These are phyloP conservation scores for Sporisorium graminicola DNA, from an alignment of 1,284 basidiomycete genomes.

Conservation along the genomic window DNA sequence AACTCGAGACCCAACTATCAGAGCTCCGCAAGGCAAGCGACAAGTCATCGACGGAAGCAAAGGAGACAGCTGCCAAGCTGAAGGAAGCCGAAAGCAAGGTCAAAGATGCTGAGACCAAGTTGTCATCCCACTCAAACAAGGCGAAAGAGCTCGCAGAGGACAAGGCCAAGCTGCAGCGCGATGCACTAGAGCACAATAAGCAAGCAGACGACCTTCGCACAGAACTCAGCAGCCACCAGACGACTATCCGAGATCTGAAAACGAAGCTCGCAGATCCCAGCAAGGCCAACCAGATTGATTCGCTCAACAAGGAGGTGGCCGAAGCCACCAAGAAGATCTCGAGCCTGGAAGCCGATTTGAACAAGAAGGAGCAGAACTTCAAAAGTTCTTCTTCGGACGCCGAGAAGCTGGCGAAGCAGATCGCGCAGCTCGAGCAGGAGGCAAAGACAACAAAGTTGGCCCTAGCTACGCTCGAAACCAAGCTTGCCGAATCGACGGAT, in stretches of 20 bases:
- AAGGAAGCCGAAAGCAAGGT: conserved; percentile 20
- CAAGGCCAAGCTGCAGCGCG: conserved; percentile 21
- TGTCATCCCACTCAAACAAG: neutral
- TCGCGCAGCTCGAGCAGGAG: conserved; percentile 27
- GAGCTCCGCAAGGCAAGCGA: conserved; percentile 19
- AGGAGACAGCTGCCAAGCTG: conserved; percentile 14
- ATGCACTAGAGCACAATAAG: conserved; percentile 22
- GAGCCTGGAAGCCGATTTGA: conserved; percentile 36
- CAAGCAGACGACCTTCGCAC: conserved; percentile 31
- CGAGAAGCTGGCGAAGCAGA: conserved; percentile 23
- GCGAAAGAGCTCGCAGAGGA: conserved; percentile 35
- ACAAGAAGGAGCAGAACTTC: conserved; percentile 21
- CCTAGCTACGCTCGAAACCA: conserved; percentile 16
- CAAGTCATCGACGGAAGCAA: conserved; percentile 11
- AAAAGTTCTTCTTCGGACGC: conserved; percentile 10
- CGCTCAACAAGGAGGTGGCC: conserved; percentile 26
- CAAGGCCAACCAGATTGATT: conserved; percentile 43
- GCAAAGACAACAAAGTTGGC: conserved; percentile 4
- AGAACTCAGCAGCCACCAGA: conserved; percentile 11
- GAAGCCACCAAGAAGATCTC: conserved; percentile 24
- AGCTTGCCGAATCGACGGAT: conserved; percentile 24
- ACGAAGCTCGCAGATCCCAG: conserved; percentile 43
- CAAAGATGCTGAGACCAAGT: conserved; percentile 30
- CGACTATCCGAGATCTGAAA: conserved; percentile 33
- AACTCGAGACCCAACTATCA: conserved; percentile 24